phyloP scores from a whole-genome alignment of 108 stramenopile species.

The Nitzschia sp. region DNA sequence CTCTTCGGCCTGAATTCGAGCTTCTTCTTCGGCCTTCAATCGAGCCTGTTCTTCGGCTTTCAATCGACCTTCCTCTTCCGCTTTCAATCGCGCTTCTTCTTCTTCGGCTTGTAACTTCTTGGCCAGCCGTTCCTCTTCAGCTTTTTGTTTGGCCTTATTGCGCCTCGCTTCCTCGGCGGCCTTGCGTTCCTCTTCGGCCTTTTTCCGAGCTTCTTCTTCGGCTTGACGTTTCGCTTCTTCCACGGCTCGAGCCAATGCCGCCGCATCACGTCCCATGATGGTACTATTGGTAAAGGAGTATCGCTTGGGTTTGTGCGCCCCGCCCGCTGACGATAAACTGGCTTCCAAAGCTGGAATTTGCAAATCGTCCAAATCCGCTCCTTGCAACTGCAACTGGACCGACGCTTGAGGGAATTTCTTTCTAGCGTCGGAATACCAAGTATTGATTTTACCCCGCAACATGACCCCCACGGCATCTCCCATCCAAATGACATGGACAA shows the following conservation, averaged over 20 bases:
- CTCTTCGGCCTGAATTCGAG: background rate
- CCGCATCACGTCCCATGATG: background rate
- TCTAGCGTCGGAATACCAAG: background rate
- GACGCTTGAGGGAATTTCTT: slow-evolving; percentile 7
- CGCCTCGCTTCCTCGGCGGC: background rate
- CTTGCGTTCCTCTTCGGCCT: slow-evolving; percentile 7
- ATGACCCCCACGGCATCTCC: slow-evolving; percentile 13
- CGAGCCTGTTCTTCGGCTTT: background rate
- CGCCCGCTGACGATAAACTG: slow-evolving; percentile 1
- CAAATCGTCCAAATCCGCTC: slow-evolving; percentile 20
- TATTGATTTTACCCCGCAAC: slow-evolving; percentile 17
- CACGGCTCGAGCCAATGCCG: background rate
- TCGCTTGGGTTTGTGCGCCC: slow-evolving; percentile 20
- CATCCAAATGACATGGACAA: slow-evolving; percentile 15
- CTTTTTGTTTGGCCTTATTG: background rate
- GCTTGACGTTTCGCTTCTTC: background rate
- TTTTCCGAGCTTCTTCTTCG: background rate
- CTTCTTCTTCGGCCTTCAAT: background rate
- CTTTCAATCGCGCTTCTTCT: background rate
- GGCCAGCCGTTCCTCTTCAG: background rate
- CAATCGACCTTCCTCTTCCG: background rate
- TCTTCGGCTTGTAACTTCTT: background rate
- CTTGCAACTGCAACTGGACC: slow-evolving; percentile 10
- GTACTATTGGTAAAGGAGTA: slow-evolving; percentile 18
- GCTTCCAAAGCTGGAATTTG: slow-evolving; percentile 7